phyloP scores from a whole-genome alignment of 2,329 filamentous ascomycete species.

The Curvularia sp. region DNA sequence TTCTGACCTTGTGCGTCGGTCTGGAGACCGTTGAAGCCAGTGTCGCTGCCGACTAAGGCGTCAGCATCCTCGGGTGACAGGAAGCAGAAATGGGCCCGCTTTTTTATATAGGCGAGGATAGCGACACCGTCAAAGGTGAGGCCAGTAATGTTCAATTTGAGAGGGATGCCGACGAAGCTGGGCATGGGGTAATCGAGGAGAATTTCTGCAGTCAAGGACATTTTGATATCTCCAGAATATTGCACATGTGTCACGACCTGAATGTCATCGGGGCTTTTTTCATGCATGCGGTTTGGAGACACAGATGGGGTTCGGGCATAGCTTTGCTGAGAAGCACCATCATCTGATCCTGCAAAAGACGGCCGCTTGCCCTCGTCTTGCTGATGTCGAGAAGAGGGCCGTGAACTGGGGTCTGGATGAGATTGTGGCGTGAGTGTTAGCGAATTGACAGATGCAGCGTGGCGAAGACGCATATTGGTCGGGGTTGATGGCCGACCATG shows the following conservation, averaged over 20 bases:
- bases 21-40: constrained; percentile 43
- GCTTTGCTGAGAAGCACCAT: constrained; percentile 37
- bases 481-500: constrained; percentile 44
- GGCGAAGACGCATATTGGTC: constrained; percentile 45
- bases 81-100: constrained; percentile 91
- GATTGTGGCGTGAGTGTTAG: constrained; percentile 56
- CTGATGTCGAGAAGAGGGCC: constrained; percentile 55
- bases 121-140: constrained; percentile 95
- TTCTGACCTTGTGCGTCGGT: constrained; percentile 36
- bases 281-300: constrained; percentile 64
- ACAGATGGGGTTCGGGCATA: constrained; percentile 41
- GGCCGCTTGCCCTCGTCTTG: constrained; percentile 38
- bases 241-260: constrained; percentile 91
- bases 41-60: constrained; percentile 61
- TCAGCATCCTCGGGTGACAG: constrained; percentile 89
- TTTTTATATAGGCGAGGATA: constrained; percentile 88
- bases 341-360: constrained; percentile 38
- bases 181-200: constrained; percentile 98
- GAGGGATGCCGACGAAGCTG: constrained; percentile 92
- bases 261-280: constrained; percentile 82
- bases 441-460: constrained; percentile 54
- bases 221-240: constrained; percentile 84
- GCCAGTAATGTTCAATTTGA: constrained; percentile 94
- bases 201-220: constrained; percentile 93
- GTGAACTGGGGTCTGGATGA: constrained; percentile 53